Percentiles rank a stretch among this genome's conserved stretches.
These are phyloP conservation scores for Malassezia obtusa DNA, from an alignment of 1,284 basidiomycete genomes.

Conservation along the genomic window DNA sequence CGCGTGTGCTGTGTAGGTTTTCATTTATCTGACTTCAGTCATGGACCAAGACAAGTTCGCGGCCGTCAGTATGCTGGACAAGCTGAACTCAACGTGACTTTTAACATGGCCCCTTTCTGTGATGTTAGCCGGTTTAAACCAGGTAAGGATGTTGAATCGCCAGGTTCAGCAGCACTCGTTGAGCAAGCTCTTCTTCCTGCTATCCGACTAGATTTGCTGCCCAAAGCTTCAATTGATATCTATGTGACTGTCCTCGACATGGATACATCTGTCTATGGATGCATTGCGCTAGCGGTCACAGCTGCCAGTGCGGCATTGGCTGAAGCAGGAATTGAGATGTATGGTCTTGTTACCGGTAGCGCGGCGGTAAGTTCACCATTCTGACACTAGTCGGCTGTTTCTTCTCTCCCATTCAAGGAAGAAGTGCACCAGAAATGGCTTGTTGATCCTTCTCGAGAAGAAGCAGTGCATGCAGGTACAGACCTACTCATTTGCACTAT, in stretches of 20 bases:
- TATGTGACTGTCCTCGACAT: conserved; percentile 83
- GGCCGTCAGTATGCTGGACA: conserved; percentile 66
- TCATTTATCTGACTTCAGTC: conserved; percentile 1
- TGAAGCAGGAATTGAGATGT: conserved; percentile 75
- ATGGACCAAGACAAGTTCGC: conserved; percentile 74
- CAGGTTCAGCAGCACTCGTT: conserved; percentile 68
- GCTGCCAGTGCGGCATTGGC: conserved; percentile 84
- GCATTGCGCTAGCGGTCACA: conserved; percentile 55
- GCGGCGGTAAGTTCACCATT: conserved; percentile 5
- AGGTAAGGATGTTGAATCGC: conserved; percentile 83
- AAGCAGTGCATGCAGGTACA: conserved; percentile 4
- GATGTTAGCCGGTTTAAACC: conserved; percentile 66
- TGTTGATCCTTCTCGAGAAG: conserved; percentile 10
- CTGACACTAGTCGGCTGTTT: not conserved
- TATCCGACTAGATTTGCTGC: conserved; percentile 75
- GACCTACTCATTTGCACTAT: conserved; percentile 10
- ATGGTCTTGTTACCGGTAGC: conserved; percentile 58
- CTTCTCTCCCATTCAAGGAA: conserved; percentile 3
- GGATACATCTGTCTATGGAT: conserved; percentile 61
- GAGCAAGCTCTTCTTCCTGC: conserved; percentile 77
- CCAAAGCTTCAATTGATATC: conserved; percentile 86
- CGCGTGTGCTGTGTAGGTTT: conserved; percentile 12
- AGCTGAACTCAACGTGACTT: conserved; percentile 82
- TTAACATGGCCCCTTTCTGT: conserved; percentile 92
- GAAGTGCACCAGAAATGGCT: conserved; percentile 8